A percentile compares a stretch with the other conserved stretches of the same genome.
Conservation (phyloP, 2,329 filamentous ascomycete genomes). For the Helotiales sp. region DNA sequence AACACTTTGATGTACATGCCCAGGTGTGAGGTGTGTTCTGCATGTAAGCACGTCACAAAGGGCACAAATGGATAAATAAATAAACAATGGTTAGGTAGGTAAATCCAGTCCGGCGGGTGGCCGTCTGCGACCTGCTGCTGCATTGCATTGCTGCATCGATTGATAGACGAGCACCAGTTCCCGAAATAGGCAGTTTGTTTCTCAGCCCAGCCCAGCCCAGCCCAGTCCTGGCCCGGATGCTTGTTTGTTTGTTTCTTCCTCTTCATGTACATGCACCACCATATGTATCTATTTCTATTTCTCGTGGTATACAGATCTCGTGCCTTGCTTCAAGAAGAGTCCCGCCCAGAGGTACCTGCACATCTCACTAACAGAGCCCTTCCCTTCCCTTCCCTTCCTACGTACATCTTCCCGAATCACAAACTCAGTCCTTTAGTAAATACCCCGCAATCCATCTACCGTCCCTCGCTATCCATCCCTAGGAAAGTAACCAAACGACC, state of each 20-base stretch:
- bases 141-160: too few species aligned
- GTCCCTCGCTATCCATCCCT: too few species aligned
- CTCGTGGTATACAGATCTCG: not conserved
- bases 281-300: not conserved
- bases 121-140: not conserved
- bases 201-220: too few species aligned
- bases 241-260: too few species aligned
- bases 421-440: too few species aligned
- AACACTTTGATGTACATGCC: not conserved
- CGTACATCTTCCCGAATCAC: too few species aligned
- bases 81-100: not conserved
- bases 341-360: not conserved
- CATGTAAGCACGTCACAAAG: not conserved
- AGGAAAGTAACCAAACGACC: too few species aligned
- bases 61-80: not conserved
- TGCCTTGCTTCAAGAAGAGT: not conserved
- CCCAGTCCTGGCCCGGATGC: too few species aligned
- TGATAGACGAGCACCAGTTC: too few species aligned
- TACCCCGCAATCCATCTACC: too few species aligned
- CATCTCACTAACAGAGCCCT: not conserved
- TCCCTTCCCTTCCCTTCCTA: not conserved
- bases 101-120: not conserved
- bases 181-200: not conserved
- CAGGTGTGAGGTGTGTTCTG: not conserved
- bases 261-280: too few species aligned